Percentiles rank a stretch among this genome's conserved stretches.
phyloP scores from a whole-genome alignment of 1,284 basidiomycete species.

The Flammula alnicola region DNA sequence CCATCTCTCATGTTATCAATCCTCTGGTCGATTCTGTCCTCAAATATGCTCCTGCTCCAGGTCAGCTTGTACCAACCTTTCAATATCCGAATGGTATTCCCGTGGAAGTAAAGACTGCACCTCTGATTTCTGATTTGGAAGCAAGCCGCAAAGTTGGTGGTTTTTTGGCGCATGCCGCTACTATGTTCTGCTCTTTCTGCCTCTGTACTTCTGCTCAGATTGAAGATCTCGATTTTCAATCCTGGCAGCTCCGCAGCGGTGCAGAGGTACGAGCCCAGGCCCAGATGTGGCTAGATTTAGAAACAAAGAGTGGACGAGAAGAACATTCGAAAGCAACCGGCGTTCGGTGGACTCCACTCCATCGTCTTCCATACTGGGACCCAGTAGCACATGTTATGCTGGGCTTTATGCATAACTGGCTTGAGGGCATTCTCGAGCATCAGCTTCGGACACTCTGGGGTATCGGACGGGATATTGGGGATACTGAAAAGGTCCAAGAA shows the following conservation, averaged over 20 bases:
- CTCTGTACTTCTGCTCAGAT: slow-evolving; percentile 5
- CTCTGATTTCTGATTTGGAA: slow-evolving; percentile 35
- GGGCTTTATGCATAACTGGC: slow-evolving; percentile 40
- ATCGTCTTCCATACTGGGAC: slow-evolving; percentile 32
- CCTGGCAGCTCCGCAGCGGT: slow-evolving; percentile 16
- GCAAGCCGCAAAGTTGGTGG: slow-evolving; percentile 32
- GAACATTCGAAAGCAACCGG: slow-evolving; percentile 24
- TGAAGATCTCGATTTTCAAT: slow-evolving; percentile 18
- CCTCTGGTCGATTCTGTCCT: slow-evolving; percentile 17
- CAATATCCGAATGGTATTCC: slow-evolving; percentile 26
- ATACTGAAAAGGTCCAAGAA: too few relatives aligned
- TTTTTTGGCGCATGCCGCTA: slow-evolving; percentile 23
- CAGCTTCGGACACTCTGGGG: too few relatives aligned
- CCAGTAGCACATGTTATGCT: slow-evolving; percentile 35
- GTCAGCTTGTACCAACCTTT: slow-evolving; percentile 20
- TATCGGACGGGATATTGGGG: too few relatives aligned
- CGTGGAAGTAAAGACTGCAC: too few relatives aligned
- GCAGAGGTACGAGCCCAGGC: slow-evolving; percentile 21
- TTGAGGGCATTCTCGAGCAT: slow-evolving; percentile 34
- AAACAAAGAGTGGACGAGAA: slow-evolving; percentile 13
- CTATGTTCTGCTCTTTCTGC: slow-evolving; percentile 32
- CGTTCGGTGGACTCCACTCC: slow-evolving; percentile 34
- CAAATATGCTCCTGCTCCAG: slow-evolving; percentile 18
- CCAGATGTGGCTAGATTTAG: slow-evolving; percentile 14
- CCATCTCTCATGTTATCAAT: slow-evolving; percentile 17